These are phyloP conservation scores for Dorcoceras hygrometricum DNA, from an alignment of 257 asterid genomes.

Conservation along the genomic window DNA sequence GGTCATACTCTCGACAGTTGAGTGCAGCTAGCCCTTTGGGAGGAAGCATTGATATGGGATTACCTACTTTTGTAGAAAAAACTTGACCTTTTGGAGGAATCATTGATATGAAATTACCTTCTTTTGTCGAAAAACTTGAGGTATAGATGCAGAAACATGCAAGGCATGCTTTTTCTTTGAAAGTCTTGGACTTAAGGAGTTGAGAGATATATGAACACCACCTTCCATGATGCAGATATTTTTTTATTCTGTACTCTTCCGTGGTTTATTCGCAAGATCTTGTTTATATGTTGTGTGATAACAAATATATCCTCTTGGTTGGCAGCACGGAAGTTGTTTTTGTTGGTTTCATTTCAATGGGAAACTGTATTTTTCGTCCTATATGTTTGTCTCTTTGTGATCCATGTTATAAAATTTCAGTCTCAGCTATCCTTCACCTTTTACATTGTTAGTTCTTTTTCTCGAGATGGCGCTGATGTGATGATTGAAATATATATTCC, in stretches of 20 bases:
- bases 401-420: no score
- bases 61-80: conserved; percentile 11
- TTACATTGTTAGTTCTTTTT: no score
- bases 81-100: background rate
- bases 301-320: background rate
- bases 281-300: conserved; percentile 12
- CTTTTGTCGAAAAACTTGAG: conserved; percentile 12
- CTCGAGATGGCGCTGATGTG: no score
- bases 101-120: background rate
- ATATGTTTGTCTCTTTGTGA: no score
- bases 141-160: conserved; percentile 1
- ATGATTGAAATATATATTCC: no score
- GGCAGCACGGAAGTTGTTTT: no score
- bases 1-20: background rate
- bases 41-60: background rate
- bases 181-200: conserved; percentile 14
- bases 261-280: background rate
- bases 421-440: no score
- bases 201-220: no score
- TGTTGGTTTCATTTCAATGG: no score
- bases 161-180: conserved; percentile 11
- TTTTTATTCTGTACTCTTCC: no score
- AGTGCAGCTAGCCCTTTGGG: background rate
- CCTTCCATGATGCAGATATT: no score
- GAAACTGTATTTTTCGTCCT: no score